Evolutionary conservation across 257 asterid species (phyloP).

Genomic region (Prunella vulgaris): DNA sequence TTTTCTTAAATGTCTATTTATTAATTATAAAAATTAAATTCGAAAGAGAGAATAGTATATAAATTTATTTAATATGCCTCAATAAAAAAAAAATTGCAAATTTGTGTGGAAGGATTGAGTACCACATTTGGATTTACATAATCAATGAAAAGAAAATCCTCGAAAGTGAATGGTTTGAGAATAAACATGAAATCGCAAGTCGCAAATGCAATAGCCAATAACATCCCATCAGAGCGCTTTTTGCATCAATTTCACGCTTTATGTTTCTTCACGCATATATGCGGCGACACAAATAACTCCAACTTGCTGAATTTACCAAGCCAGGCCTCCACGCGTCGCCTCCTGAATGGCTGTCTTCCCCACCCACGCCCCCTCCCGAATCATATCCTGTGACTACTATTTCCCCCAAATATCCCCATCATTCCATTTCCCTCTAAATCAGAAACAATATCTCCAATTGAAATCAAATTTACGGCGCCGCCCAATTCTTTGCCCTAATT

Average conservation of each 20-base stretch:
- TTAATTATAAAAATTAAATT: too few relatives aligned
- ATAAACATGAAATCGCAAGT: not conserved
- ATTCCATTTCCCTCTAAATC: conserved; percentile 14
- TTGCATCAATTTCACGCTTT: conserved; percentile 5
- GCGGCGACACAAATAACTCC: conserved; percentile 24
- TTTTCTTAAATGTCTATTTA: too few relatives aligned
- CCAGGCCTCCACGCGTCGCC: conserved; percentile 28
- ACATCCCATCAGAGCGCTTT: not conserved
- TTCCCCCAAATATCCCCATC: conserved; percentile 19
- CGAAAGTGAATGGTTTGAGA: not conserved
- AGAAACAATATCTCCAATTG: not conserved
- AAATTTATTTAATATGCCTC: too few relatives aligned
- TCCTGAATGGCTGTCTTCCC: conserved; percentile 1
- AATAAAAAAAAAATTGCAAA: too few relatives aligned
- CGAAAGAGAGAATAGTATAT: too few relatives aligned
- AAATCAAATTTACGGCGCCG: not conserved
- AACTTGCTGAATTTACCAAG: not conserved
- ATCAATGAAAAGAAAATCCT: not conserved
- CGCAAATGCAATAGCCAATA: not conserved
- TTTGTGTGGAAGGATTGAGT: too few relatives aligned
- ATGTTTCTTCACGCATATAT: conserved; percentile 21
- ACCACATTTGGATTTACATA: too few relatives aligned
- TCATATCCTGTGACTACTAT: conserved; percentile 20
- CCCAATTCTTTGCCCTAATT: conserved; percentile 14
- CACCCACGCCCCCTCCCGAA: conserved; percentile 1